These are phyloP conservation scores for Piper betle DNA, from an alignment of 164 flowering plant genomes.

Conservation along the genomic window DNA sequence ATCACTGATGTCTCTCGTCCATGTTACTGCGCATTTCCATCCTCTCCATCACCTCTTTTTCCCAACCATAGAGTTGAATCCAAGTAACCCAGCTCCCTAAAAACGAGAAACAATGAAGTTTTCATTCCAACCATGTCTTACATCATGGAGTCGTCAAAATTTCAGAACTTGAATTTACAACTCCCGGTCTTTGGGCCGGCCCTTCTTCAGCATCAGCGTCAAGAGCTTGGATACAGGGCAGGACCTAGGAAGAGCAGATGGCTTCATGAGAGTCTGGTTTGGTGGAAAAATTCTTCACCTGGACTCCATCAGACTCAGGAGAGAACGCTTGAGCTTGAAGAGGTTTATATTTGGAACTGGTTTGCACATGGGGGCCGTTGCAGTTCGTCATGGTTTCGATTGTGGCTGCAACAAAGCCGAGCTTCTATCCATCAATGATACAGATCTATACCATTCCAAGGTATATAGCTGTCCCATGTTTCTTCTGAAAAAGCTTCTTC, in stretches of 20 bases:
- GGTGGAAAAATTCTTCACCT: slow-evolving; percentile 64
- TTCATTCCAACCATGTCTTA: slow-evolving; percentile 59
- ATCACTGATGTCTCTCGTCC: background rate
- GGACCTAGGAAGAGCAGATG: slow-evolving; percentile 84
- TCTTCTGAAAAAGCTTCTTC: background rate
- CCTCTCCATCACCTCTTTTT: background rate
- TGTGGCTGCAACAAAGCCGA: slow-evolving; percentile 63
- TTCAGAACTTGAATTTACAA: slow-evolving; percentile 50
- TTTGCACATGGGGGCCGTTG: slow-evolving; percentile 83
- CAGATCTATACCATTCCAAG: slow-evolving; percentile 79
- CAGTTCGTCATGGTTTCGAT: slow-evolving; percentile 66
- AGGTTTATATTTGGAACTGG: slow-evolving; percentile 80
- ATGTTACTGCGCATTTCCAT: background rate
- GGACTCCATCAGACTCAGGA: slow-evolving; percentile 60
- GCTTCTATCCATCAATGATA: slow-evolving; percentile 82
- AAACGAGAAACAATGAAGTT: background rate
- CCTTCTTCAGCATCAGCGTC: slow-evolving; percentile 80
- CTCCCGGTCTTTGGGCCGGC: slow-evolving; percentile 77
- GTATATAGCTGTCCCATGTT: slow-evolving; percentile 14
- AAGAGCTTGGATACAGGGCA: slow-evolving; percentile 34
- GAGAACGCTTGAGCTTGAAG: slow-evolving; percentile 64
- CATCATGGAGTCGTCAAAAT: slow-evolving; percentile 45
- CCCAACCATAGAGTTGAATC: background rate
- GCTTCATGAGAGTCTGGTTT: slow-evolving; percentile 60
- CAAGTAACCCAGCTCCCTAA: background rate